Conservation (phyloP, 2,329 filamentous ascomycete species). For the Aspergillus amoenus region DNA sequence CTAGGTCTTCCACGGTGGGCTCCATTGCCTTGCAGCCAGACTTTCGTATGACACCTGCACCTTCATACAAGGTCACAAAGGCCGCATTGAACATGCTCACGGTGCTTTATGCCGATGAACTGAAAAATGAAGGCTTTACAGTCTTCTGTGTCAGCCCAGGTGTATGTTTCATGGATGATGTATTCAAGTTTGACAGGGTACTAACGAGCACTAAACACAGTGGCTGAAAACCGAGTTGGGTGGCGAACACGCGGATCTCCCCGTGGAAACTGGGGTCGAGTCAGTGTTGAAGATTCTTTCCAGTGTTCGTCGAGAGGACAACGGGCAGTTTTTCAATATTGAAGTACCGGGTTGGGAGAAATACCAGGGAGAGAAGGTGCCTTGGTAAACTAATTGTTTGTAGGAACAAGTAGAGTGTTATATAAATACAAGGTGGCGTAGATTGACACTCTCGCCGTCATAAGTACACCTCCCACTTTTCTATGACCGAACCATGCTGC, state of each 20-base stretch:
- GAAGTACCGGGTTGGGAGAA: conserved; percentile 39
- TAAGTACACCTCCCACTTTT: no score
- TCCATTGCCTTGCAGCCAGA: conserved; percentile 35
- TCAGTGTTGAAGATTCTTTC: conserved; percentile 48
- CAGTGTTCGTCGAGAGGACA: conserved; percentile 37
- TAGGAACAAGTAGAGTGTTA: no score
- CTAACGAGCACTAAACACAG: conserved; percentile 20
- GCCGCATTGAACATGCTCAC: conserved; percentile 51
- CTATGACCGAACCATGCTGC: no score
- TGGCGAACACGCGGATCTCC: conserved; percentile 41
- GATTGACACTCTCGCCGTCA: no score
- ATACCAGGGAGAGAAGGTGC: conserved; percentile 37
- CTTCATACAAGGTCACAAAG: conserved; percentile 49
- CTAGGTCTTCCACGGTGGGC: neutral
- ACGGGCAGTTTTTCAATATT: conserved; percentile 51
- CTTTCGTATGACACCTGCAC: conserved; percentile 24
- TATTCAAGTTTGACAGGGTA: neutral
- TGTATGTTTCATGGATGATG: conserved; percentile 29
- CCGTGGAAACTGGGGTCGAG: conserved; percentile 39
- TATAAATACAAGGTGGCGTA: no score
- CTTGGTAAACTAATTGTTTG: no score
- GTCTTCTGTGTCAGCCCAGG: conserved; percentile 46
- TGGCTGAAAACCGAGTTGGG: conserved; percentile 51
- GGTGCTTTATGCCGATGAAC: conserved; percentile 28
- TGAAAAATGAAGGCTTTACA: conserved; percentile 42